phyloP scores from a whole-genome alignment of 202 grass and related monocot genomes.

The Saccharum hybrid region DNA sequence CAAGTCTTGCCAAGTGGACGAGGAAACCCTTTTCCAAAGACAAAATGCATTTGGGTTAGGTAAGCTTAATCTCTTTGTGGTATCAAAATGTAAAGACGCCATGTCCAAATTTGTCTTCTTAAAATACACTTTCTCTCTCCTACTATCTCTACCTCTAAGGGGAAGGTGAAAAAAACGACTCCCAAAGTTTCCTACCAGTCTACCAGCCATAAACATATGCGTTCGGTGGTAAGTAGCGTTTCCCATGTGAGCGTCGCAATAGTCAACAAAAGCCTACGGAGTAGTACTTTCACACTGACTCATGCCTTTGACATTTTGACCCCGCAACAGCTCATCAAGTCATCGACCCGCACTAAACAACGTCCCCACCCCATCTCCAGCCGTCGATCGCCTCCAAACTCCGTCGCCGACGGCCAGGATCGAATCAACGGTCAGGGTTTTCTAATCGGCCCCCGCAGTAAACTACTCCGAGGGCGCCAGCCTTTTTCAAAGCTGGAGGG shows the following conservation, averaged over 20 bases:
- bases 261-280: slow-evolving; percentile 29
- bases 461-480: background rate
- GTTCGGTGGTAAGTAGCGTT: background rate
- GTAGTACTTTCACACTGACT: slow-evolving; percentile 38
- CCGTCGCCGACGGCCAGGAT: background rate
- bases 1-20: background rate
- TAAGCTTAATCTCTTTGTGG: background rate
- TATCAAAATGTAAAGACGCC: background rate
- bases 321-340: slow-evolving; percentile 11
- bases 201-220: background rate
- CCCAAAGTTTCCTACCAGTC: background rate
- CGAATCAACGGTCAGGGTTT: background rate
- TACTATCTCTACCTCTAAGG: background rate
- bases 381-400: background rate
- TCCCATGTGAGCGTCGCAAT: slow-evolving; percentile 28
- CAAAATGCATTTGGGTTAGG: slow-evolving; percentile 22
- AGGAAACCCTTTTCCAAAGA: background rate
- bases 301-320: slow-evolving; percentile 62
- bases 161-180: too few relatives aligned
- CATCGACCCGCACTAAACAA: slow-evolving; percentile 13
- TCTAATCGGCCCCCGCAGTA: background rate
- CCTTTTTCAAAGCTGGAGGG: slow-evolving; percentile 39
- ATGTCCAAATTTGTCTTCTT: slow-evolving; percentile 34
- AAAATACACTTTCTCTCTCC: slow-evolving; percentile 1
- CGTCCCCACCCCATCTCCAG: background rate